Evolutionary conservation across 768 basidiomycete species (phyloP), one percentile per base, ranked within the genome.

Genomic region (Sporobolomyces phaffii): DNA sequence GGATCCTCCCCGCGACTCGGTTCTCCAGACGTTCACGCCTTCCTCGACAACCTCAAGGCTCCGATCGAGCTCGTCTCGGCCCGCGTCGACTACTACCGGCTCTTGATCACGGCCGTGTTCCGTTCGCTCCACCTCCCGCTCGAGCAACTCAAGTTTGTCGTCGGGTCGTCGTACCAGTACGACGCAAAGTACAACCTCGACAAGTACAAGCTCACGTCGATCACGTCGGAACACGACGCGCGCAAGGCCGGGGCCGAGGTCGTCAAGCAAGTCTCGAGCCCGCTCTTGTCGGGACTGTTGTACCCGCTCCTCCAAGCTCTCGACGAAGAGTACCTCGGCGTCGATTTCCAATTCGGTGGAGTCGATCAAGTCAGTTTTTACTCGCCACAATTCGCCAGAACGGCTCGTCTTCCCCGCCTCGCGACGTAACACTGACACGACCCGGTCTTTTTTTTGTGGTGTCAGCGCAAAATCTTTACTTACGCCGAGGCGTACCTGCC

Each of bases 231-330:
- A 73, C 92, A 94, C 78, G 96, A 98, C 72, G 91, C 94, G 29
- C 94, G 94, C 77, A 96, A 96, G 78, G 96, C 96, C 0, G 96
- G 96, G 8, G 93, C 96, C 3, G 96, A 98, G 77, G 96, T 98
- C 62, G 96, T 99, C 73, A 98, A 98, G 78, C 94, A 97, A 78
- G 91, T 87, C 74, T 89, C 92, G 1, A 80, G 93, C 29, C 56
- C 65, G 5, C 73, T 74, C 54, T 81, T 99, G 60, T 91, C 90
- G 69, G 92, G 92, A 2, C 78, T 98, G 68, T 83, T 99, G 62
- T 98, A 99, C 82, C 96, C 96, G 1, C 92, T 93, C 43, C 78
- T 99, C 45, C 96, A 99, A 73, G 93, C 96, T 14, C 84, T 99
- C 31, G 96, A 99, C 73, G 96, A 99, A 78, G 86, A 98, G 79